phyloP scores from a whole-genome alignment of 352 stramenopile genomes.

The Thraustotheca clavata region DNA sequence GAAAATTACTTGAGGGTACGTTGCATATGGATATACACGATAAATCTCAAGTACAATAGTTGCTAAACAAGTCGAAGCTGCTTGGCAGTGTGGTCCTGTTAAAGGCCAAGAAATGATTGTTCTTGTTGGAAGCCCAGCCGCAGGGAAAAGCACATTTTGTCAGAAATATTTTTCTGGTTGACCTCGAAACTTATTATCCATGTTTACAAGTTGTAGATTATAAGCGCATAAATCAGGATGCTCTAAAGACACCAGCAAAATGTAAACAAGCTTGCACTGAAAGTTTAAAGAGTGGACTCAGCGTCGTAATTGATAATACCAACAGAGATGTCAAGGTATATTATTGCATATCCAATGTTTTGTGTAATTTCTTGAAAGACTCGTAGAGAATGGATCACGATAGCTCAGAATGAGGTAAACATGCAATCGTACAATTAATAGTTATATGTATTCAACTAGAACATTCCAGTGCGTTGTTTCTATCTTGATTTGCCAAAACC shows the following conservation, averaged over 20 bases:
- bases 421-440: neutral
- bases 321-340: conserved; percentile 47
- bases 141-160: conserved; percentile 59
- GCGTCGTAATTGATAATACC: conserved; percentile 80
- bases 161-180: conserved; percentile 23
- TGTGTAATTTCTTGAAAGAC: conserved; percentile 23
- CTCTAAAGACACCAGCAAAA: conserved; percentile 64
- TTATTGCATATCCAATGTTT: conserved; percentile 13
- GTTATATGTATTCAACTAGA: conserved; percentile 24
- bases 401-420: conserved; percentile 58
- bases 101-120: conserved; percentile 52
- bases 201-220: conserved; percentile 30
- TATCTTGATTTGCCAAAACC: conserved; percentile 68
- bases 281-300: conserved; percentile 46
- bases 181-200: neutral
- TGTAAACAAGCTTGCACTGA: conserved; percentile 61
- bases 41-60: conserved; percentile 4
- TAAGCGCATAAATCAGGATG: conserved; percentile 73
- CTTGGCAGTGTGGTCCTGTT: neutral
- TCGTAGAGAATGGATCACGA: conserved; percentile 59
- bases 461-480: conserved; percentile 57
- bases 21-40: neutral
- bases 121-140: conserved; percentile 62
- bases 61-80: conserved; percentile 1
- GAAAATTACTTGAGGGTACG: conserved; percentile 14